Base-by-base conservation (phyloP, 345 rosid genomes). In the Brassica nigra region DNA sequence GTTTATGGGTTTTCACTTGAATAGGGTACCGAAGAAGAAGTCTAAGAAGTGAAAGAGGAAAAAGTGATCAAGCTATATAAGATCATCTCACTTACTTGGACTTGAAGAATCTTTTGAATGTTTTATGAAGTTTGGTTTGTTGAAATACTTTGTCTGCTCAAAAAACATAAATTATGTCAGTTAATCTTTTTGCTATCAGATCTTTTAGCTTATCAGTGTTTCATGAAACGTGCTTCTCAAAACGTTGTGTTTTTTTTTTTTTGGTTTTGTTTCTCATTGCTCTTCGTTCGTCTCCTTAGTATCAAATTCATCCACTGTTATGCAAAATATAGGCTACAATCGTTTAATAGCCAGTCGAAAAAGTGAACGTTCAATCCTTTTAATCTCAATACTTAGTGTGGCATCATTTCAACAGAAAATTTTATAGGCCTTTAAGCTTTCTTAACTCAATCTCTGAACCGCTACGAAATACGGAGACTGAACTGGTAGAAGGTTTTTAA, bases 31-130 rank as follows among this genome's bases (percentile, higher is more conserved):
- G 6, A 81, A 81, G 81, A 80, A 80, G 6, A 81, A 76, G 81
- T 76, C 84, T 1, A 81, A 76, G 81, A 81, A 81, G 84, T 81
- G 81, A 81, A 81, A 63, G 77, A 30, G 66, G 61, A 62, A 36
- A 47, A 68, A 74, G 77, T 44, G 14, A 2, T 4, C 49, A 52
- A 80, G 75, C 82, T 73, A 59, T 59, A 57, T 27, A 42, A 67
- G 28, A 80, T 47, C 75, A 47, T 11, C 54, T 73, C 67, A 68
- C 62, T 9, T 61, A 67, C 15, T 68, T 37, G 75, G 75, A 16
- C 70, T 66, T 49, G 49, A 47, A 47, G 65, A 49, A 49, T 14
- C 34, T 80, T 75, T 80, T 80, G 76, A 70, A 70, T 75, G 83
- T 69, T 80, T 58, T 74, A 62, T 54, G 30, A 37, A 27, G 11